Evolutionary conservation across 1,284 basidiomycete species (phyloP).

Genomic region (Hemileia vastatrix): DNA sequence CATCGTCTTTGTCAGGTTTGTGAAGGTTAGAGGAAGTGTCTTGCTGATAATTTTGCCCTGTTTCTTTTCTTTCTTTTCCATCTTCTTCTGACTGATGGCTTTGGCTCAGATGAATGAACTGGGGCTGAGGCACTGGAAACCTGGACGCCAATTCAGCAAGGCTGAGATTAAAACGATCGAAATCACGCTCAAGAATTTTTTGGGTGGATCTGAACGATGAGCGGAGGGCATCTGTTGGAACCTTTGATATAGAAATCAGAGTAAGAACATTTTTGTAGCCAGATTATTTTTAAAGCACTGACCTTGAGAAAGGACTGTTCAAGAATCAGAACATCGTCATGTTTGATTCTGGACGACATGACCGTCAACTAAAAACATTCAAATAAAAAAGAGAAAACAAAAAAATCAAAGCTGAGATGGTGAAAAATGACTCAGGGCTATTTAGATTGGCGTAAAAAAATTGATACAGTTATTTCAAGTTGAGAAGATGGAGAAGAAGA

Average conservation of each 20-base stretch:
- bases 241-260: slow-evolving; percentile 48
- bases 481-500: too few species aligned
- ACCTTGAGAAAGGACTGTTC: slow-evolving; percentile 20
- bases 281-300: background rate
- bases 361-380: background rate
- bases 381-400: too few species aligned
- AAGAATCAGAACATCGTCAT: slow-evolving; percentile 18
- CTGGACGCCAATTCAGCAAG: slow-evolving; percentile 55
- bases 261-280: background rate
- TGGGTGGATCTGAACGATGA: slow-evolving; percentile 70
- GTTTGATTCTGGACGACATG: slow-evolving; percentile 20
- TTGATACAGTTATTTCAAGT: too few species aligned
- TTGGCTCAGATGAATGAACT: too few species aligned
- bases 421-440: too few species aligned
- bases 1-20: slow-evolving; percentile 47
- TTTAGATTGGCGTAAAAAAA: too few species aligned
- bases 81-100: too few species aligned
- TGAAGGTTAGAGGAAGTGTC: slow-evolving; percentile 31
- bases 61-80: slow-evolving; percentile 47
- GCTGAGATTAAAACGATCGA: slow-evolving; percentile 53
- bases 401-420: too few species aligned
- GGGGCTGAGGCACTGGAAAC: too few species aligned
- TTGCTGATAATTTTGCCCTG: slow-evolving; percentile 20
- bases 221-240: slow-evolving; percentile 74
- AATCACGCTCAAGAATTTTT: slow-evolving; percentile 66